Evolutionary conservation across 805 yeast genomes (phyloP).

Genomic region (Metschnikowia gelsemii): DNA sequence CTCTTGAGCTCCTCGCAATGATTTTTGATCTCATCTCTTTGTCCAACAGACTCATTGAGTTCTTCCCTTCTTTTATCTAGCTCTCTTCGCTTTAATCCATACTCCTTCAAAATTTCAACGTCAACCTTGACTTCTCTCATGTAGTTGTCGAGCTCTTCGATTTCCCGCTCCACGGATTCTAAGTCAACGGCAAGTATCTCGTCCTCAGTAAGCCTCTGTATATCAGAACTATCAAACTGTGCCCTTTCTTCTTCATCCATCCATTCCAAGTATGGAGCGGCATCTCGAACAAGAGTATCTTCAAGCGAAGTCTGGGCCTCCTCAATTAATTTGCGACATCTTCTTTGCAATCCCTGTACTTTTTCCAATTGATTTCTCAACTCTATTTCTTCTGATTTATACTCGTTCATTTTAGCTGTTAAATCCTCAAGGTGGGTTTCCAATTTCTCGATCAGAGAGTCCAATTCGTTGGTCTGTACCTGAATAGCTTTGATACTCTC

Average conservation of each 20-base stretch:
- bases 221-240: slow-evolving; percentile 34
- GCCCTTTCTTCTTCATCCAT: slow-evolving; percentile 39
- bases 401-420: slow-evolving; percentile 49
- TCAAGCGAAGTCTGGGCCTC: slow-evolving; percentile 42
- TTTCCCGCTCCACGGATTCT: slow-evolving; percentile 48
- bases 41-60: slow-evolving; percentile 62
- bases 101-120: slow-evolving; percentile 73
- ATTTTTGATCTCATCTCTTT: slow-evolving; percentile 62
- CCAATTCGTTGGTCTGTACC: slow-evolving; percentile 37
- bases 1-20: slow-evolving; percentile 68
- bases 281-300: slow-evolving; percentile 52
- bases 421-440: slow-evolving; percentile 35
- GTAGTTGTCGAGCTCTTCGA: slow-evolving; percentile 53
- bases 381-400: slow-evolving; percentile 67
- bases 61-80: slow-evolving; percentile 62
- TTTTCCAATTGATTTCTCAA: slow-evolving; percentile 62
- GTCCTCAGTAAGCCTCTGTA: slow-evolving; percentile 49
- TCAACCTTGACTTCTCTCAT: slow-evolving; percentile 62
- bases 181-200: slow-evolving; percentile 51
- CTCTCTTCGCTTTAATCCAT: slow-evolving; percentile 64
- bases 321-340: slow-evolving; percentile 40
- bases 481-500: slow-evolving; percentile 30
- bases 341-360: slow-evolving; percentile 39
- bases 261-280: slow-evolving; percentile 52
- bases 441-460: slow-evolving; percentile 38